A percentile compares a stretch with the other conserved stretches of the same genome.
Conservation (phyloP, 2,329 filamentous ascomycete genomes). For the Pseudocercospora eumusae region DNA sequence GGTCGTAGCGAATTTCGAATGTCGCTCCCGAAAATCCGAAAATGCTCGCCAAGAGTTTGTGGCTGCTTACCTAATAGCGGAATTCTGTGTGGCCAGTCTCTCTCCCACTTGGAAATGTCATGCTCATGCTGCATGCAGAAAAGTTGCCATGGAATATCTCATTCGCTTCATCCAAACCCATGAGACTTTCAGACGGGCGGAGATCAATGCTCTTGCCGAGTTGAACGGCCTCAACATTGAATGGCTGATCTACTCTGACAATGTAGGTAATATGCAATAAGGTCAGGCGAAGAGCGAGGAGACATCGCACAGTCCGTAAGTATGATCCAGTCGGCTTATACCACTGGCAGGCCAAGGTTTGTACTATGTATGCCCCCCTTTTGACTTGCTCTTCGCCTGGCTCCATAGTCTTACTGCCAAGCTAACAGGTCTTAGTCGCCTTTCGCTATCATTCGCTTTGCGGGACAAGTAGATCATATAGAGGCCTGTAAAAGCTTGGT, state of each 20-base stretch:
- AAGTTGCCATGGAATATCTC: constrained; percentile 66
- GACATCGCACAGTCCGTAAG: not conserved
- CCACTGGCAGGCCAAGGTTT: not conserved
- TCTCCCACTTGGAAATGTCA: not conserved
- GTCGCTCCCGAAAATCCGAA: not conserved
- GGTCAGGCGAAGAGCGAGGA: constrained; percentile 17
- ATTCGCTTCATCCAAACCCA: constrained; percentile 87
- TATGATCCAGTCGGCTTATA: not conserved
- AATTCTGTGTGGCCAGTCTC: not conserved
- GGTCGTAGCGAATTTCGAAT: not conserved
- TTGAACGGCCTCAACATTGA: constrained; percentile 67
- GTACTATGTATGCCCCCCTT: constrained; percentile 7
- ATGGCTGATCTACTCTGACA: constrained; percentile 71
- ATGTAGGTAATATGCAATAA: constrained; percentile 59
- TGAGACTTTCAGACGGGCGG: constrained; percentile 84
- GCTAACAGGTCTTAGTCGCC: constrained; percentile 64
- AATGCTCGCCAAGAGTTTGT: constrained; percentile 2
- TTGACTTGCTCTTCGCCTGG: constrained; percentile 18
- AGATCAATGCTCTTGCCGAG: constrained; percentile 77
- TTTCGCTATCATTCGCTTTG: constrained; percentile 74
- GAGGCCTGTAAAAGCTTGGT: constrained; percentile 66
- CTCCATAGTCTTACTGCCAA: not conserved
- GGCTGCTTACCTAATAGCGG: not conserved
- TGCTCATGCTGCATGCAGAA: not conserved
- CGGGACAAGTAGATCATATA: constrained; percentile 19